Conservation (phyloP, 192 early-diverging fungal species). For the Coemansia sp. region DNA sequence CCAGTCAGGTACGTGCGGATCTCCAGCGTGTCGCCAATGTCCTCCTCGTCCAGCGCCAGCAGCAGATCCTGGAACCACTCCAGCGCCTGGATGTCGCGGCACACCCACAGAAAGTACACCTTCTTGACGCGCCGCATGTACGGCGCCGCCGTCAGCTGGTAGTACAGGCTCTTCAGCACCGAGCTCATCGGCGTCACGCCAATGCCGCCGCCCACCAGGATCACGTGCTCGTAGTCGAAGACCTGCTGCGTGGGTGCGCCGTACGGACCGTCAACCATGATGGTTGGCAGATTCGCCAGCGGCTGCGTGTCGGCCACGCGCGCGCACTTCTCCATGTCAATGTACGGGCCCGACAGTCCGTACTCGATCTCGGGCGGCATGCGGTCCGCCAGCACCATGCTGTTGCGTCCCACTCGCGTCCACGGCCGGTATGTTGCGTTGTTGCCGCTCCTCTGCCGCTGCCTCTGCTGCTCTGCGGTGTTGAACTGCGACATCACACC, state of each 20-base stretch:
- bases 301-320: slow-evolving; percentile 22
- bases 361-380: slow-evolving; percentile 46
- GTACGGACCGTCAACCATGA: slow-evolving; percentile 78
- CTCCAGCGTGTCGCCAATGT: slow-evolving; percentile 62
- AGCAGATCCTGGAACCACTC: slow-evolving; percentile 72
- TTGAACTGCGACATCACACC: slow-evolving; percentile 30
- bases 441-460: slow-evolving; percentile 4
- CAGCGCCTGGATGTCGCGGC: slow-evolving; percentile 62
- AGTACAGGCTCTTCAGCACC: slow-evolving; percentile 67
- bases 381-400: slow-evolving; percentile 46
- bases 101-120: slow-evolving; percentile 71
- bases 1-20: slow-evolving; percentile 69
- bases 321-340: slow-evolving; percentile 7
- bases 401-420: slow-evolving; percentile 46
- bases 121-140: slow-evolving; percentile 37
- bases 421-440: slow-evolving; percentile 34
- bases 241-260: slow-evolving; percentile 79
- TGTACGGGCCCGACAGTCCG: slow-evolving; percentile 29
- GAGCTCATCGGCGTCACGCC: slow-evolving; percentile 77
- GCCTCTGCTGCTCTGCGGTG: neutral
- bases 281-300: slow-evolving; percentile 54
- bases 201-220: slow-evolving; percentile 72
- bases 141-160: slow-evolving; percentile 41
- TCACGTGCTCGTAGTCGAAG: slow-evolving; percentile 66
- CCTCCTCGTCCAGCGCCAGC: slow-evolving; percentile 60